Conservation (phyloP, 1,284 basidiomycete genomes). For the Phylloporus sp. region DNA sequence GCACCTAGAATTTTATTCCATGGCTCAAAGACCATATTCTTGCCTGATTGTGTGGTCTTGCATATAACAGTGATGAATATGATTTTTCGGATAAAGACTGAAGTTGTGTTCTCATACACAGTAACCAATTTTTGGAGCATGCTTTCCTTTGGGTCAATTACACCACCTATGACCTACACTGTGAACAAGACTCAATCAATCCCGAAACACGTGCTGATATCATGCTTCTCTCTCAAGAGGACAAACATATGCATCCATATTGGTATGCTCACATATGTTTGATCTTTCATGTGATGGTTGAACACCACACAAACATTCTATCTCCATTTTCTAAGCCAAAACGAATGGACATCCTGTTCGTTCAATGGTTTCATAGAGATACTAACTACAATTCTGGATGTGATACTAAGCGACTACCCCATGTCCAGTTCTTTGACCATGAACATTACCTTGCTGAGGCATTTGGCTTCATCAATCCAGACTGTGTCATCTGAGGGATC, state of each 20-base stretch:
- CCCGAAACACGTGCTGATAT: background rate
- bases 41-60: background rate
- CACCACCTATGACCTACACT: background rate
- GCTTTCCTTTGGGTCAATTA: background rate
- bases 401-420: conserved; percentile 8
- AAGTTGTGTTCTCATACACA: background rate
- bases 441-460: background rate
- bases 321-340: background rate
- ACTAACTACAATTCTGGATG: conserved; percentile 16
- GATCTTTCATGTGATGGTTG: background rate
- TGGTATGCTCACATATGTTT: background rate
- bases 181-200: background rate
- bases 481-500: background rate
- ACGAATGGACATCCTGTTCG: conserved; percentile 14
- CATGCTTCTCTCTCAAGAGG: background rate
- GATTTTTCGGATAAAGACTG: background rate
- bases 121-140: background rate
- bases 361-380: background rate
- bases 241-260: background rate
- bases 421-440: conserved; percentile 10
- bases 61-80: background rate
- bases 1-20: background rate
- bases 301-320: background rate
- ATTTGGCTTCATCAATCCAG: conserved; percentile 11
- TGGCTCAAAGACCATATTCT: background rate